These are phyloP conservation scores for Eremomyces bilateralis DNA, from an alignment of 495 filamentous ascomycete species.

Conservation along the genomic window DNA sequence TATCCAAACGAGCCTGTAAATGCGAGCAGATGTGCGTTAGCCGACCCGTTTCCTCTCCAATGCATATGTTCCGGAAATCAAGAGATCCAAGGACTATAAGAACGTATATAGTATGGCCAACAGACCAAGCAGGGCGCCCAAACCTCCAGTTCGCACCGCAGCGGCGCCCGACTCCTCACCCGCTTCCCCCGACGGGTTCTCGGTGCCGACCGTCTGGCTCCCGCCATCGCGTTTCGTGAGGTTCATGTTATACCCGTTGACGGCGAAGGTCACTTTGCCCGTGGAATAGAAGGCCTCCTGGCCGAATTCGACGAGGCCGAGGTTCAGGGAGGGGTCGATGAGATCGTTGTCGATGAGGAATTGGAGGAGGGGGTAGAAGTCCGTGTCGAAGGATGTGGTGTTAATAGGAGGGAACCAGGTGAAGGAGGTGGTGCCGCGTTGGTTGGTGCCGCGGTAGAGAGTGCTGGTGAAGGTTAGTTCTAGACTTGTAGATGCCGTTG, in stretches of 20 bases:
- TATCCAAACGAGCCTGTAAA: too few species aligned
- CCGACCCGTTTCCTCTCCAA: too few species aligned
- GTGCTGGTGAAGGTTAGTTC: slow-evolving; percentile 1
- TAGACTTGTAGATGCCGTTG: neutral
- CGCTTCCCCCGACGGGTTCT: too few species aligned
- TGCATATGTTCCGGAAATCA: too few species aligned
- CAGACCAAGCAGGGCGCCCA: too few species aligned
- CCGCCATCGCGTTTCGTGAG: too few species aligned
- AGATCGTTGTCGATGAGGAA: slow-evolving; percentile 3
- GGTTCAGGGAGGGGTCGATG: slow-evolving; percentile 1
- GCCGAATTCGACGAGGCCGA: slow-evolving; percentile 9
- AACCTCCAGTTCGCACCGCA: too few species aligned
- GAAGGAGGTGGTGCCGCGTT: slow-evolving; percentile 5
- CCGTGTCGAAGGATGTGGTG: slow-evolving; percentile 6
- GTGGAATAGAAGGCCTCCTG: slow-evolving; percentile 8
- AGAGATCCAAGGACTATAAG: too few species aligned
- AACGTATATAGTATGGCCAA: too few species aligned
- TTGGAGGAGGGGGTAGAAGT: slow-evolving; percentile 5
- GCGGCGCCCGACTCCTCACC: too few species aligned
- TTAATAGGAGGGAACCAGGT: slow-evolving; percentile 8
- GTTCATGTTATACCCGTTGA: slow-evolving; percentile 1
- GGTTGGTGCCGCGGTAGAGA: slow-evolving; percentile 6
- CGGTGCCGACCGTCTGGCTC: too few species aligned
- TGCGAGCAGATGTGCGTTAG: too few species aligned
- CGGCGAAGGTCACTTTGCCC: slow-evolving; percentile 9